These are phyloP conservation scores for Ceratocystis variospora DNA, from an alignment of 2,329 filamentous ascomycete species.

Conservation along the genomic window DNA sequence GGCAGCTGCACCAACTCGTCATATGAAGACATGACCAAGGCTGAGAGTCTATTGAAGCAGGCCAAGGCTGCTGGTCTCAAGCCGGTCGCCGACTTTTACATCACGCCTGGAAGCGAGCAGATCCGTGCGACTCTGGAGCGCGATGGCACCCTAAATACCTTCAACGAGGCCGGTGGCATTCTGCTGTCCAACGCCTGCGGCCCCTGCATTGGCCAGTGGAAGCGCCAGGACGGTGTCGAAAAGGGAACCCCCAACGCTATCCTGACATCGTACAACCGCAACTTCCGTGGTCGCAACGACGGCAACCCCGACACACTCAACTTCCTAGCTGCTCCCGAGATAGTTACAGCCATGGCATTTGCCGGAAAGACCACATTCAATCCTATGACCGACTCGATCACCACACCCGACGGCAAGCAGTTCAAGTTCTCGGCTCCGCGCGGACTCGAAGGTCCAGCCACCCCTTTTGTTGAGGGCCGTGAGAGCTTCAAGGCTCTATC, in stretches of 20 bases:
- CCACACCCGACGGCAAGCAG: conserved; percentile 60
- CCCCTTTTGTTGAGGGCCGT: conserved; percentile 65
- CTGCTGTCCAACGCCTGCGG: conserved; percentile 92
- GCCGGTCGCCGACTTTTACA: conserved; percentile 83
- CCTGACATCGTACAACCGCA: conserved; percentile 94
- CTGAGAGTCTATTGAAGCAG: conserved; percentile 84
- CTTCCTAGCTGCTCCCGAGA: conserved; percentile 90
- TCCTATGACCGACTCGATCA: conserved; percentile 74
- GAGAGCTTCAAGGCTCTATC: conserved; percentile 58
- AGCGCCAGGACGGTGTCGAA: conserved; percentile 66
- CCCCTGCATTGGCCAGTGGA: conserved; percentile 91
- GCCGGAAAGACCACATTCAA: conserved; percentile 91
- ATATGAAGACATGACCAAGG: conserved; percentile 95
- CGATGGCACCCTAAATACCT: conserved; percentile 73
- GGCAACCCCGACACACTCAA: conserved; percentile 97
- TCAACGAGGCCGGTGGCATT: conserved; percentile 72
- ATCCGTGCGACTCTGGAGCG: conserved; percentile 87
- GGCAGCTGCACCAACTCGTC: conserved; percentile 98
- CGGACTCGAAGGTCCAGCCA: conserved; percentile 49
- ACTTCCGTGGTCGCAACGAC: conserved; percentile 94
- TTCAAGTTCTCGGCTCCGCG: conserved; percentile 77
- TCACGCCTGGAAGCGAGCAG: conserved; percentile 92
- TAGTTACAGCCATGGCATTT: conserved; percentile 93
- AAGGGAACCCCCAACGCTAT: conserved; percentile 91
- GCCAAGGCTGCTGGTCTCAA: conserved; percentile 78